Base-by-base conservation (phyloP, 2,329 filamentous ascomycete species). In the Colletotrichum spinosum region DNA sequence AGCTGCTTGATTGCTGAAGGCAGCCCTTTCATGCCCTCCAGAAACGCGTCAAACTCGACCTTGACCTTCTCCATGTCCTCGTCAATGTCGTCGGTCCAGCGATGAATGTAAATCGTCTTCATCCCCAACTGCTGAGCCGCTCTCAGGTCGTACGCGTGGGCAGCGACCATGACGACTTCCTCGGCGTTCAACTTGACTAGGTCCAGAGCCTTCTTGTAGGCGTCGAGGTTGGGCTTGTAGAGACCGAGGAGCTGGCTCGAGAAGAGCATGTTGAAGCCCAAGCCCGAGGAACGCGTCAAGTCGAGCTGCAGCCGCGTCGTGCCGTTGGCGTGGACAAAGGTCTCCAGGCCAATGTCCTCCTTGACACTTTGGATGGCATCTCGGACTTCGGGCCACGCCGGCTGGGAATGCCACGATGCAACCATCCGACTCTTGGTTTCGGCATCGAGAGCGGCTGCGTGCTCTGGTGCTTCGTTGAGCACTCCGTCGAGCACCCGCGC, bases 281-380 rank as follows among this genome's bases (percentile, higher is more conserved):
- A 69, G 0, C 78, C 80, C 1, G 84, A 82, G 0, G 79, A 86
- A 35, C 76, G 74, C 1, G 73, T 74, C 3, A 88, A 76, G 69
- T 88, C 83, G 2, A 88, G 78, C 68, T 87, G 85, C 1, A 87
- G 75, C 13, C 85, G 79, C 2, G 81, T 83, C 0, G 83, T 86
- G 0, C 85, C 85, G 61, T 88, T 88, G 6, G 84, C 85, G 52
- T 82, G 78, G 5, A 87, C 84, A 56, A 84, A 82, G 0, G 82
- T 71, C 63, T 84, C 79, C 7, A 79, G 72, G 1, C 75, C 76
- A 3, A 75, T 69, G 1, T 75, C 71, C 12, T 77, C 72, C 1
- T 71, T 71, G 12, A 87, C 72, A 0, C 69, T 69, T 2, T 73
- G 57, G 2, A 87, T 74, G 0, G 83, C 84, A 3, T 72, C 65